A percentile compares a stretch with the other conserved stretches of the same genome.
phyloP scores from a whole-genome alignment of 805 yeast genomes.

The Myxozyma udenii region DNA sequence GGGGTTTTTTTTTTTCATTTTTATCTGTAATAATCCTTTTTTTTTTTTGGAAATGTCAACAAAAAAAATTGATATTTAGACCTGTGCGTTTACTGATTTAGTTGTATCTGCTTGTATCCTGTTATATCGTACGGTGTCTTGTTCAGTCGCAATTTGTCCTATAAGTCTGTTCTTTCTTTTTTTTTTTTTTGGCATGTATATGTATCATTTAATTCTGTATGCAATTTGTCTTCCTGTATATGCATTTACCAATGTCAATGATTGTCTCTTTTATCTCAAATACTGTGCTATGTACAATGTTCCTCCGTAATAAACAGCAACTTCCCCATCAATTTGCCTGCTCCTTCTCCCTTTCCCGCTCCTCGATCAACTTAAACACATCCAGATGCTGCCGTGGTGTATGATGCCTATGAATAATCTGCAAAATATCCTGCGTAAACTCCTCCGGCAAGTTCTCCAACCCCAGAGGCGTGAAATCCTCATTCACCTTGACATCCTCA shows the following conservation, averaged over 20 bases:
- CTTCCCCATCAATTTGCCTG: not conserved
- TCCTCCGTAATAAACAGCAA: not conserved
- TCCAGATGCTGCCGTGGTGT: constrained; percentile 4
- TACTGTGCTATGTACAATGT: not conserved
- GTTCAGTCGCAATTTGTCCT: no score
- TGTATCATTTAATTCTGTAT: not conserved
- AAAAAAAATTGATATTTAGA: not conserved
- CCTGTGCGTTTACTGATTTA: not conserved
- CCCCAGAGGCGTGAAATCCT: constrained; percentile 6
- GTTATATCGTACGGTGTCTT: not conserved
- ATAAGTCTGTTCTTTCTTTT: not conserved
- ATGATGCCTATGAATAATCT: constrained; percentile 15
- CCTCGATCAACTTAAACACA: not conserved
- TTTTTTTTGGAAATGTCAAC: not conserved
- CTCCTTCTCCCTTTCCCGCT: not conserved
- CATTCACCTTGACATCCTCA: constrained; percentile 4
- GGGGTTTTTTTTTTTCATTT: not conserved
- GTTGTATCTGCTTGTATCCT: not conserved
- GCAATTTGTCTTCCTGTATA: not conserved
- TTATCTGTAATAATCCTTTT: not conserved
- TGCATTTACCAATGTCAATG: not conserved
- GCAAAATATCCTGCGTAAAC: constrained; percentile 10
- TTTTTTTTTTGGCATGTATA: constrained; percentile 4
- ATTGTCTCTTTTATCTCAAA: no score
- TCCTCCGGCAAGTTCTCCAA: not conserved